Percentiles rank a stretch among this genome's conserved stretches.
Evolutionary conservation across 352 stramenopile species (phyloP).

Genomic region (Plasmopara halstedii): DNA sequence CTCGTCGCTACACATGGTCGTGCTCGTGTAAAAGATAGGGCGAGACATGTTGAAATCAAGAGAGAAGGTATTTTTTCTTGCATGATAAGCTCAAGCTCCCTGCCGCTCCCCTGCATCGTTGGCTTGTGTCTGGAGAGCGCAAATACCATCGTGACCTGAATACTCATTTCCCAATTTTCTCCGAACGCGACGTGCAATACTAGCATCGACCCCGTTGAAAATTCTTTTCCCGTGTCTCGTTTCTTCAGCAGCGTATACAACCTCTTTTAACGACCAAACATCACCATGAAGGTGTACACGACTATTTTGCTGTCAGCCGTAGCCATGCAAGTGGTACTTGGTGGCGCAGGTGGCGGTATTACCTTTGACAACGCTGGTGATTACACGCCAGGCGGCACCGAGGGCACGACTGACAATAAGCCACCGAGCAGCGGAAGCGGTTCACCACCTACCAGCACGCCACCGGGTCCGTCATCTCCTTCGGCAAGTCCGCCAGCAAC

Average conservation of each 20-base stretch:
- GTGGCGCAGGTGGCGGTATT: slow-evolving; percentile 21
- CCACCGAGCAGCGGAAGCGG: background rate
- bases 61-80: slow-evolving; percentile 1
- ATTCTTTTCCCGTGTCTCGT: slow-evolving; percentile 17
- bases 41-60: slow-evolving; percentile 11
- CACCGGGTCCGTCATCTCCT: background rate
- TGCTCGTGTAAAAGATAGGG: slow-evolving; percentile 11
- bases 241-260: slow-evolving; percentile 14
- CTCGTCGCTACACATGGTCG: slow-evolving; percentile 17
- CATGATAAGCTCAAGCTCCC: slow-evolving; percentile 16
- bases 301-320: slow-evolving; percentile 25
- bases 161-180: slow-evolving; percentile 30
- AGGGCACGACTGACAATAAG: background rate
- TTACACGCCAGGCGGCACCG: slow-evolving; percentile 5
- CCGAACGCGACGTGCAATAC: slow-evolving; percentile 8
- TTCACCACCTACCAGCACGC: slow-evolving; percentile 21
- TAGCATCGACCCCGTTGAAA: slow-evolving; percentile 14
- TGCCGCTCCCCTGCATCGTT: slow-evolving; percentile 17
- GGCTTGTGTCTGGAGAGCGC: slow-evolving; percentile 1
- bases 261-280: slow-evolving; percentile 12
- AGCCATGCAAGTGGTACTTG: slow-evolving; percentile 32
- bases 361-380: slow-evolving; percentile 17
- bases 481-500: too few species aligned
- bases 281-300: slow-evolving; percentile 31
- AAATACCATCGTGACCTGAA: background rate